A percentile compares a stretch with the other conserved stretches of the same genome.
Conservation (phyloP, 352 stramenopile genomes). For the Detonula confervacea region DNA sequence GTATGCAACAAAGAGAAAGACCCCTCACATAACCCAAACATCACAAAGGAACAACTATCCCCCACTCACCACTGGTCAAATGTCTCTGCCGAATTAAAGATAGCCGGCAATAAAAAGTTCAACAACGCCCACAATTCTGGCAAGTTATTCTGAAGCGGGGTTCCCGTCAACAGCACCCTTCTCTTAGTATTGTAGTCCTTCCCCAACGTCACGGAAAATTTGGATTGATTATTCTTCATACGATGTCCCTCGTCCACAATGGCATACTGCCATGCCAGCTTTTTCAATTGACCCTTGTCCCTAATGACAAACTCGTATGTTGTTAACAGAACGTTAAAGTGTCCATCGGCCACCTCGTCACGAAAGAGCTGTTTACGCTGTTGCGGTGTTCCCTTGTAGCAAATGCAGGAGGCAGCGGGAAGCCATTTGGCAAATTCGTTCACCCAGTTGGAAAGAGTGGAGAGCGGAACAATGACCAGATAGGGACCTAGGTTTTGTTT, state of each 20-base stretch:
- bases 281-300: constrained; percentile 94
- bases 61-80: constrained; percentile 93
- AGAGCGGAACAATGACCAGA: constrained; percentile 98
- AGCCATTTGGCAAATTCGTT: constrained; percentile 97
- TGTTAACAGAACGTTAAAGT: constrained; percentile 98
- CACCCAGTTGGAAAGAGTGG: constrained; percentile 98
- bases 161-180: constrained; percentile 90
- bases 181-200: constrained; percentile 86
- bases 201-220: constrained; percentile 88
- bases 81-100: constrained; percentile 97
- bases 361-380: constrained; percentile 90
- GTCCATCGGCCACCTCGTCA: constrained; percentile 89
- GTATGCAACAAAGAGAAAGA: too few species aligned
- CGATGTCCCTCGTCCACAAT: constrained; percentile 99
- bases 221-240: constrained; percentile 98
- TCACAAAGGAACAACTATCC: constrained; percentile 69
- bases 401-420: constrained; percentile 68
- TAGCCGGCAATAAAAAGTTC: constrained; percentile 95
- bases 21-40: neutral
- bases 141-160: constrained; percentile 97
- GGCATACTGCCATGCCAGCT: constrained; percentile 96
- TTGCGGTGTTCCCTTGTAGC: constrained; percentile 91
- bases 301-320: constrained; percentile 99
- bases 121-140: constrained; percentile 98
- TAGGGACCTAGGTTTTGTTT: constrained; percentile 92